Evolutionary conservation across 306 rosid species (phyloP).

Genomic region (Acacia confusa): DNA sequence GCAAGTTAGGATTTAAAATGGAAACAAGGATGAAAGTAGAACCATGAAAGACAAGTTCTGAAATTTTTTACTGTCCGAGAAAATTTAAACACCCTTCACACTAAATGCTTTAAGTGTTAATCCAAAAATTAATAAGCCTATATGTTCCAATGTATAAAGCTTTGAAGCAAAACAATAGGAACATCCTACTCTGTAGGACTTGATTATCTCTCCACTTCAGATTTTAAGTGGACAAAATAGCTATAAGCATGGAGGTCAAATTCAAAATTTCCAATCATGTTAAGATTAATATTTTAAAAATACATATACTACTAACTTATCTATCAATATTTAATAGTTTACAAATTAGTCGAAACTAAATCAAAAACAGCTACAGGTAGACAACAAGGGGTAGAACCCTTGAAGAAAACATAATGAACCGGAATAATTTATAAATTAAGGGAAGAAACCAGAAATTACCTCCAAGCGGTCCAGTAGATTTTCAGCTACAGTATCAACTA

Average conservation of each 20-base stretch:
- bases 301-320: neutral
- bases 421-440: neutral
- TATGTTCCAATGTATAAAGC: neutral
- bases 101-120: neutral
- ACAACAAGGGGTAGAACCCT: neutral
- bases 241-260: neutral
- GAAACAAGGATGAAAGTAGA: neutral
- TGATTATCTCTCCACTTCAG: neutral
- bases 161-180: neutral
- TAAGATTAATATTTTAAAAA: neutral
- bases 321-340: neutral
- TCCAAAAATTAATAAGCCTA: neutral
- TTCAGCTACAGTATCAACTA: conserved; percentile 68
- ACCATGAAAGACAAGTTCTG: neutral
- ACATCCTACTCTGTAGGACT: neutral
- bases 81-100: neutral
- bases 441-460: conserved; percentile 37
- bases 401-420: neutral
- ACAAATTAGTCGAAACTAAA: neutral
- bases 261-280: neutral
- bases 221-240: neutral
- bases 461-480: conserved; percentile 83
- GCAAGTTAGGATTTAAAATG: neutral
- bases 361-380: neutral
- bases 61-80: neutral